Conservation (phyloP, 257 asterid species). For the Scutellaria baicalensis region DNA sequence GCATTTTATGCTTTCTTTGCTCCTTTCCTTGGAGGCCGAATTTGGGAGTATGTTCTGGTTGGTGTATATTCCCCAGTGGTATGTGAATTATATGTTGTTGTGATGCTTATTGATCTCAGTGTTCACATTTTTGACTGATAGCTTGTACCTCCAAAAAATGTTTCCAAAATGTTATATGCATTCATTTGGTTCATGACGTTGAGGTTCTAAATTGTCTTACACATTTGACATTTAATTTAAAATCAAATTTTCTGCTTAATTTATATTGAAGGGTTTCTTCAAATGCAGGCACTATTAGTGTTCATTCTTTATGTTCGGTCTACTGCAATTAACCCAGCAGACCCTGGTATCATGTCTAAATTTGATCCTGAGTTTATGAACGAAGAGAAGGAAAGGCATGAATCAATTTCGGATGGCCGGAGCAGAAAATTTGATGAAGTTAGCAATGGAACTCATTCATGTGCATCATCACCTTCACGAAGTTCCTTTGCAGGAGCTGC, state of each 20-base stretch:
- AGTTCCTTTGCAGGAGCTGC: conserved; percentile 65
- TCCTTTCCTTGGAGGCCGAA: conserved; percentile 84
- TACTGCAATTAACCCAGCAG: conserved; percentile 98
- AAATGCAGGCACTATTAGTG: conserved; percentile 75
- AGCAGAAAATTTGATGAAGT: conserved; percentile 60
- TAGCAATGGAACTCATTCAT: conserved; percentile 59
- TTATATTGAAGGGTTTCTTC: conserved; percentile 4
- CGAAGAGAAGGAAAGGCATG: conserved; percentile 38
- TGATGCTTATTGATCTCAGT: not conserved
- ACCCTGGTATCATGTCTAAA: conserved; percentile 88
- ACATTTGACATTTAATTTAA: not conserved
- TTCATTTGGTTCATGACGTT: not conserved
- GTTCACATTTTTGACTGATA: not conserved
- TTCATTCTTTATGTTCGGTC: conserved; percentile 84
- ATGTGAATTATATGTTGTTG: conserved; percentile 26
- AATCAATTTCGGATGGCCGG: conserved; percentile 35
- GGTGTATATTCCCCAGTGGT: conserved; percentile 93
- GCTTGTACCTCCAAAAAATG: not conserved
- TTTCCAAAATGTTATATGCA: not conserved
- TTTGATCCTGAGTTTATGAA: conserved; percentile 49
- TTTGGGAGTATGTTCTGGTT: conserved; percentile 73
- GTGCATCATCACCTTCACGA: conserved; percentile 64
- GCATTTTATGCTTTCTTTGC: conserved; percentile 97
- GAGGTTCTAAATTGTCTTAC: not conserved
- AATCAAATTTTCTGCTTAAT: not conserved